These are phyloP conservation scores for Backusella westeae DNA, from an alignment of 192 early-diverging fungal species.

Conservation along the genomic window DNA sequence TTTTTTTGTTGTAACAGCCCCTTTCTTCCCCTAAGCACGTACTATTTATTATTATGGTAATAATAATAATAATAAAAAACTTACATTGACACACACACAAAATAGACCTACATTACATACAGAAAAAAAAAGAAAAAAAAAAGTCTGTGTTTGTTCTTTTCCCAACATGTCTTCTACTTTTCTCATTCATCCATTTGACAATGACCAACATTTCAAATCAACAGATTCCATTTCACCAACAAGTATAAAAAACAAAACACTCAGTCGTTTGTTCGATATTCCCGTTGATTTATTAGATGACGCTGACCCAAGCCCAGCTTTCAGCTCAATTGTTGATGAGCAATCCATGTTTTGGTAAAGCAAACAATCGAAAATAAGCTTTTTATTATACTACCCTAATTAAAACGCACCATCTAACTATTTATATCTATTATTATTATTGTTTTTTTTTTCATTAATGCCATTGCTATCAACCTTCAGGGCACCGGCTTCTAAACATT, in stretches of 20 bases:
- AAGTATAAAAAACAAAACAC: background rate
- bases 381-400: background rate
- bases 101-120: background rate
- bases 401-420: background rate
- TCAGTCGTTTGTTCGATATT: background rate
- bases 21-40: background rate
- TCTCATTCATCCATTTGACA: background rate
- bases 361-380: background rate
- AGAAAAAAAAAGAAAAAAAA: background rate
- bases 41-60: background rate
- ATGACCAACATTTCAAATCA: background rate
- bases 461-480: background rate
- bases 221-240: background rate
- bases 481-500: slow-evolving; percentile 32
- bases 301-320: background rate
- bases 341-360: background rate
- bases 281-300: background rate
- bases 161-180: slow-evolving; percentile 4
- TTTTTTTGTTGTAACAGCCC: background rate
- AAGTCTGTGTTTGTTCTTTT: slow-evolving; percentile 11
- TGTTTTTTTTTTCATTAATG: background rate
- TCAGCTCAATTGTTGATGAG: background rate
- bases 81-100: no score
- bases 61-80: background rate
- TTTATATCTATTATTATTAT: background rate